phyloP scores from a whole-genome alignment of 2,329 filamentous ascomycete species.

The Phaeosphaeriaceae sp. region DNA sequence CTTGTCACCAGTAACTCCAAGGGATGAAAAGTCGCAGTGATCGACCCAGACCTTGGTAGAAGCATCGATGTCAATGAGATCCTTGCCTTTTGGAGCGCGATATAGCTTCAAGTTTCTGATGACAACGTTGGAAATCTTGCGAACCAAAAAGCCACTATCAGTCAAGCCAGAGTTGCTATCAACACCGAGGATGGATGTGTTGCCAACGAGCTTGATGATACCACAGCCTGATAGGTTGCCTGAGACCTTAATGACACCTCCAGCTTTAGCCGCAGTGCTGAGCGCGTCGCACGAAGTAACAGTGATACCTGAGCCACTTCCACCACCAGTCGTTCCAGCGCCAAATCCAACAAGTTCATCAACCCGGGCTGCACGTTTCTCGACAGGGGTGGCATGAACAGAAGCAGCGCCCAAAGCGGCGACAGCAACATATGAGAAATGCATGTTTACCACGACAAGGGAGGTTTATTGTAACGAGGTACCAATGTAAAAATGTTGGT shows the following conservation, averaged over 20 bases:
- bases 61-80: conserved; percentile 65
- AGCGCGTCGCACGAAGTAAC: conserved; percentile 60
- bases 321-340: conserved; percentile 62
- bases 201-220: conserved; percentile 32
- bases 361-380: conserved; percentile 35
- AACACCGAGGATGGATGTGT: conserved; percentile 49
- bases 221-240: conserved; percentile 40
- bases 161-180: conserved; percentile 49
- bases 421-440: conserved; percentile 31
- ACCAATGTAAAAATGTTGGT: too few species aligned
- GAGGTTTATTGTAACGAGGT: too few species aligned
- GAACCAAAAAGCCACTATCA: conserved; percentile 61
- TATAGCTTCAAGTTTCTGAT: conserved; percentile 67
- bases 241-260: conserved; percentile 43
- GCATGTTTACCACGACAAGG: conserved; percentile 34
- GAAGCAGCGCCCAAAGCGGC: conserved; percentile 35
- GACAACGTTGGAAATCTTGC: conserved; percentile 64
- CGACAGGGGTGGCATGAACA: conserved; percentile 28
- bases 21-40: conserved; percentile 68
- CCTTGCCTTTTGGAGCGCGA: conserved; percentile 62
- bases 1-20: conserved; percentile 47
- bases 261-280: conserved; percentile 54
- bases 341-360: conserved; percentile 53
- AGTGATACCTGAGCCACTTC: conserved; percentile 61
- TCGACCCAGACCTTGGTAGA: conserved; percentile 67